Conservation (phyloP, 2,329 filamentous ascomycete species). For the Chaetoscypha palmicola region DNA sequence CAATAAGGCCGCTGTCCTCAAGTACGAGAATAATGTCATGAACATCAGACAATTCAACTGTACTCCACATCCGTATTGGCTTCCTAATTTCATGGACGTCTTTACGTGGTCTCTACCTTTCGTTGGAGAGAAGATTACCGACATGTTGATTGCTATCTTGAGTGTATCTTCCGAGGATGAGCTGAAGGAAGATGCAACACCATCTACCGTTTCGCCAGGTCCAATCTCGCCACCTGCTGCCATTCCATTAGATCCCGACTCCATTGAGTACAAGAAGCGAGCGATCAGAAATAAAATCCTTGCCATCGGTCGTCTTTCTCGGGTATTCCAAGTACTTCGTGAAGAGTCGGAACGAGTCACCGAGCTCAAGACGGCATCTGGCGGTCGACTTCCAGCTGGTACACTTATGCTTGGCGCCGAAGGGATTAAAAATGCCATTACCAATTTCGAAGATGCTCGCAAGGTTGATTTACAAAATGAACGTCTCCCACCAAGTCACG, state of each 20-base stretch:
- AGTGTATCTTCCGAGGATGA: constrained; percentile 99
- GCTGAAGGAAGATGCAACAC: constrained; percentile 79
- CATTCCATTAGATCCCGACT: constrained; percentile 62
- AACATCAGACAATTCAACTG: constrained; percentile 99
- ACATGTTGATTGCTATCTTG: constrained; percentile 97
- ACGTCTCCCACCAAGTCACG: constrained; percentile 81
- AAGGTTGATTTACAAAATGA: constrained; percentile 98
- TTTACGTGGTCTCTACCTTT: constrained; percentile 99
- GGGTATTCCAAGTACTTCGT: constrained; percentile 95
- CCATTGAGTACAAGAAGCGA: constrained; percentile 86
- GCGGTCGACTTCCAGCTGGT: constrained; percentile 84
- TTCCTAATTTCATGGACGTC: constrained; percentile 99
- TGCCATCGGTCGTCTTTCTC: constrained; percentile 90
- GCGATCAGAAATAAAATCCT: constrained; percentile 99
- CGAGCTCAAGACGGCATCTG: constrained; percentile 93
- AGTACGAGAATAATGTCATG: constrained; percentile 99
- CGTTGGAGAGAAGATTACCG: constrained; percentile 97
- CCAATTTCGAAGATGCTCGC: constrained; percentile 89
- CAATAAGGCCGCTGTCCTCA: constrained; percentile 97
- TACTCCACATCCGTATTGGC: constrained; percentile 98
- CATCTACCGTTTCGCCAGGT: constrained; percentile 52
- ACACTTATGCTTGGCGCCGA: constrained; percentile 97
- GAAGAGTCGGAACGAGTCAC: constrained; percentile 97
- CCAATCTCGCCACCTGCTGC: constrained; percentile 67
- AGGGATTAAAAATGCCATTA: constrained; percentile 97